These are phyloP conservation scores for Vachellia collinsii DNA, from an alignment of 306 rosid species.

Conservation along the genomic window DNA sequence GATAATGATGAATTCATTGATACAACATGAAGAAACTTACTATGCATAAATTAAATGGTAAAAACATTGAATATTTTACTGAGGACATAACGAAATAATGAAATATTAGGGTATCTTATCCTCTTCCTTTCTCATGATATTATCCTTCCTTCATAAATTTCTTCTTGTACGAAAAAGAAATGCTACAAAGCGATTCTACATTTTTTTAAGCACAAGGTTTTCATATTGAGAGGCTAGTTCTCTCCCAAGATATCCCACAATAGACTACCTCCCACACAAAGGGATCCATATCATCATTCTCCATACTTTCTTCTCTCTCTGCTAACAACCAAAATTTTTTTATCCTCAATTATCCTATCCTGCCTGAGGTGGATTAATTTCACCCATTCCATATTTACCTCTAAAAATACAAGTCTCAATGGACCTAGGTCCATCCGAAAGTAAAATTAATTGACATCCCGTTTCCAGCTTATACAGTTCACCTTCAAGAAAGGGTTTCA, in stretches of 20 bases:
- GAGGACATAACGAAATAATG: neutral
- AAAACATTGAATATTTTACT: neutral
- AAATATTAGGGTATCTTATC: neutral
- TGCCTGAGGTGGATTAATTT: neutral
- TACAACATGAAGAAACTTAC: conserved; percentile 12
- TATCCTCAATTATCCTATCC: neutral
- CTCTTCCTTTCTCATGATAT: neutral
- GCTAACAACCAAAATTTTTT: neutral
- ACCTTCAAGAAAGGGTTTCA: neutral
- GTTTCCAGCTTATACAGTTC: neutral
- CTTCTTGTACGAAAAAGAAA: neutral
- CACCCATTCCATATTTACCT: neutral
- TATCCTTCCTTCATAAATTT: neutral
- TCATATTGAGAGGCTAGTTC: too few relatives aligned
- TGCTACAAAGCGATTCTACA: neutral
- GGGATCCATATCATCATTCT: too few relatives aligned
- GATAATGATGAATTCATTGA: conserved; percentile 18
- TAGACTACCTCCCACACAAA: too few relatives aligned
- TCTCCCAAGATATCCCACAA: neutral
- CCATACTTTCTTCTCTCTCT: too few relatives aligned
- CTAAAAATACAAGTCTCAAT: neutral
- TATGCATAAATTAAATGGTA: conserved; percentile 2
- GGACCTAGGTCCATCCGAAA: neutral
- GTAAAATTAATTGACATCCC: neutral
- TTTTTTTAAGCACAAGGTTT: too few relatives aligned